phyloP scores from a whole-genome alignment of 2,329 filamentous ascomycete genomes.

The Clonostachys chloroleuca region DNA sequence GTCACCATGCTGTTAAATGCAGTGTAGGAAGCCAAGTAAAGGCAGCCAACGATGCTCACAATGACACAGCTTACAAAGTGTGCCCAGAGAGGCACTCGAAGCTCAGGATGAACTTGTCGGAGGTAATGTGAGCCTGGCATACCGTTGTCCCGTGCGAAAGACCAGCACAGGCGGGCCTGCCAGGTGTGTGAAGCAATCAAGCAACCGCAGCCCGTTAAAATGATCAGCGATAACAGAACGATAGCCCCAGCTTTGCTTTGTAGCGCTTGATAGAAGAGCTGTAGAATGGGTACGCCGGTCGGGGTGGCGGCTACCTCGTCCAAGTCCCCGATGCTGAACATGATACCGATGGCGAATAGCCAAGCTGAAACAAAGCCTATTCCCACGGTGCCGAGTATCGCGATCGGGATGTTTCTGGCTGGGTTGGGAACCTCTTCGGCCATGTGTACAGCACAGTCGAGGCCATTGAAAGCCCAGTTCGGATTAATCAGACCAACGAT shows the following conservation, averaged over 20 bases:
- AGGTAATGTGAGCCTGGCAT: neutral
- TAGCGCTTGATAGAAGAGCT: neutral
- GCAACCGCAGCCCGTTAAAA: neutral
- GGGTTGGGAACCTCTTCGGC: neutral
- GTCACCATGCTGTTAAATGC: slow-evolving; percentile 18
- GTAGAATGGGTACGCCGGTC: neutral
- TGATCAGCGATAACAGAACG: neutral
- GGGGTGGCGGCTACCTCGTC: neutral
- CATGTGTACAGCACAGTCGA: neutral
- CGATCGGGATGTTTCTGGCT: neutral
- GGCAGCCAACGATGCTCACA: slow-evolving; percentile 12
- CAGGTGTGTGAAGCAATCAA: neutral
- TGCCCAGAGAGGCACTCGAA: neutral
- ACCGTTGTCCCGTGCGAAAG: neutral
- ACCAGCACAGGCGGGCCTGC: neutral
- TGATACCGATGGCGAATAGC: neutral
- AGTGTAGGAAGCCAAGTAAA: slow-evolving; percentile 16
- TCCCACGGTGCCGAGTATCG: neutral
- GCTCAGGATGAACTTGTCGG: neutral
- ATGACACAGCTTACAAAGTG: neutral
- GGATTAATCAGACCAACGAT: neutral
- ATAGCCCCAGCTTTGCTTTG: neutral
- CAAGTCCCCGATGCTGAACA: neutral
- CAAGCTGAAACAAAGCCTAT: neutral
- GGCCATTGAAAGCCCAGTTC: neutral